These are phyloP conservation scores for Aulographum hederae DNA, from an alignment of 2,329 filamentous ascomycete species.

Conservation along the genomic window DNA sequence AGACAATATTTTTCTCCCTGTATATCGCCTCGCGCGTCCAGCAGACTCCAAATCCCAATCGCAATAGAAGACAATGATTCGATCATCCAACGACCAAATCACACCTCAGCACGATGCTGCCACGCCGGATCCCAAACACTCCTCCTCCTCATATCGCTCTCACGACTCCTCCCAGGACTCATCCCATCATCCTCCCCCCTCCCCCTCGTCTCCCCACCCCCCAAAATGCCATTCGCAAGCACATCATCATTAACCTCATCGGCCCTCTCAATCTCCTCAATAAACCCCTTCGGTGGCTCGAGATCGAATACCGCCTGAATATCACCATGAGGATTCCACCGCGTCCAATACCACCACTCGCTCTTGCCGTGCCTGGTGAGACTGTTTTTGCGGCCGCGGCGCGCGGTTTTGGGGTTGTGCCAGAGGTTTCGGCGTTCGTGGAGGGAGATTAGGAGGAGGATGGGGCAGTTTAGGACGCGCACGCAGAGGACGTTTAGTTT, in stretches of 20 bases:
- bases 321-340: constrained; percentile 41
- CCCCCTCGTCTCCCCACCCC: not conserved
- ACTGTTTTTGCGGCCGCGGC: constrained; percentile 18
- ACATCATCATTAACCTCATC: constrained; percentile 27
- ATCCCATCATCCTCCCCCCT: not conserved
- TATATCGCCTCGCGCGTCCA: too few relatives aligned
- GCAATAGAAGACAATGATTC: too few relatives aligned
- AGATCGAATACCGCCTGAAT: constrained; percentile 56
- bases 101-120: too few relatives aligned
- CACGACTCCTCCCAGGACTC: too few relatives aligned
- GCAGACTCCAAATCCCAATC: too few relatives aligned
- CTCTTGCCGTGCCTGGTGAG: too few relatives aligned
- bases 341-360: constrained; percentile 47
- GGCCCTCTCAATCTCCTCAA: constrained; percentile 28
- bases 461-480: constrained; percentile 54
- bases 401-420: constrained; percentile 24
- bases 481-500: constrained; percentile 71
- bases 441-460: constrained; percentile 52
- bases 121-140: too few relatives aligned
- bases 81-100: too few relatives aligned
- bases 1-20: too few relatives aligned
- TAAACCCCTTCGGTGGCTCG: constrained; percentile 40
- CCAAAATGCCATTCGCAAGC: constrained; percentile 19
- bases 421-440: constrained; percentile 55
- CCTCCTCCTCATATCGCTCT: too few relatives aligned